Evolutionary conservation across 2,329 filamentous ascomycete species (phyloP).

Genomic region (Xylariaceae sp.): DNA sequence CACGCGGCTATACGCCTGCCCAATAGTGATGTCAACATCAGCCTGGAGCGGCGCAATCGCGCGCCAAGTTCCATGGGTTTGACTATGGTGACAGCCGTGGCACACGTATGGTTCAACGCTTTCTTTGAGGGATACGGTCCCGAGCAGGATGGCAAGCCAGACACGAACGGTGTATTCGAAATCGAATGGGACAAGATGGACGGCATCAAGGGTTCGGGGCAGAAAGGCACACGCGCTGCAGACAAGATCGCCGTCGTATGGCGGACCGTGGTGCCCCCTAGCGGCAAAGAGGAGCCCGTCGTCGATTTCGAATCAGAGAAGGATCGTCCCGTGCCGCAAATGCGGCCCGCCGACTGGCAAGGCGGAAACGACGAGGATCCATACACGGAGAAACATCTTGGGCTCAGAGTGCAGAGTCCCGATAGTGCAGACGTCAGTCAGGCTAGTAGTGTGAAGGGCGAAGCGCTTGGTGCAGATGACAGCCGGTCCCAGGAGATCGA

Average conservation of each 20-base stretch:
- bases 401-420: conserved; percentile 61
- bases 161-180: conserved; percentile 60
- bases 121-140: conserved; percentile 84
- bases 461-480: conserved; percentile 12
- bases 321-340: conserved; percentile 67
- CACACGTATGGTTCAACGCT: conserved; percentile 95
- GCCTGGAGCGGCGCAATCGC: conserved; percentile 81
- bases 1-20: conserved; percentile 63
- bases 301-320: conserved; percentile 63
- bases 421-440: conserved; percentile 65
- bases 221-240: conserved; percentile 76
- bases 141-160: conserved; percentile 60
- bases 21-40: conserved; percentile 84
- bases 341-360: conserved; percentile 70
- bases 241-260: conserved; percentile 84
- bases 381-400: conserved; percentile 58
- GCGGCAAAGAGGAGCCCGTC: conserved; percentile 28
- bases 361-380: conserved; percentile 47
- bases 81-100: conserved; percentile 87
- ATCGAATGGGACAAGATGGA: conserved; percentile 71
- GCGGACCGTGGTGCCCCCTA: conserved; percentile 43
- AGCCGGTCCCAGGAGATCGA: conserved; percentile 6
- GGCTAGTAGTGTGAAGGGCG: conserved; percentile 62
- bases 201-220: conserved; percentile 83
- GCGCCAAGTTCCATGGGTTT: conserved; percentile 71